Conservation (phyloP, 2,329 filamentous ascomycete genomes). For the Hypoxylon sp. region DNA sequence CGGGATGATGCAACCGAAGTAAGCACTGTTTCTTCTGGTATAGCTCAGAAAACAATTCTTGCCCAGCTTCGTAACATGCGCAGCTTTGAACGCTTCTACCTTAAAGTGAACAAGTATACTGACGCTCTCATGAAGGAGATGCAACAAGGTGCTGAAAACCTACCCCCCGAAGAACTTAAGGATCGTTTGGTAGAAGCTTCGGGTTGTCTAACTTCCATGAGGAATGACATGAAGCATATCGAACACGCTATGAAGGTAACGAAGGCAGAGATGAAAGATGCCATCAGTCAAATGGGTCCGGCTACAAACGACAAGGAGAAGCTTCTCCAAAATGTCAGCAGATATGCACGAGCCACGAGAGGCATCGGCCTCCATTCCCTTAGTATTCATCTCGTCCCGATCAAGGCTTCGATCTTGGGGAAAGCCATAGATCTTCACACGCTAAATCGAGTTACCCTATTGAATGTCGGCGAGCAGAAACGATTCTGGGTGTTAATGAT, state of each 20-base stretch:
- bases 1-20: slow-evolving; percentile 21
- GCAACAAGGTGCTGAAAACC: background rate
- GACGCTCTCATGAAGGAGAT: slow-evolving; percentile 26
- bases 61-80: background rate
- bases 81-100: background rate
- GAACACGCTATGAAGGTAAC: slow-evolving; percentile 56
- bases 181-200: slow-evolving; percentile 49
- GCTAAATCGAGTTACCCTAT: slow-evolving; percentile 71
- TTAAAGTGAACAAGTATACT: slow-evolving; percentile 11
- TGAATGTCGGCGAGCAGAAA: slow-evolving; percentile 74
- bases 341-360: slow-evolving; percentile 71
- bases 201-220: slow-evolving; percentile 53
- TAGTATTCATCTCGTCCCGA: slow-evolving; percentile 71
- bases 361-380: slow-evolving; percentile 71
- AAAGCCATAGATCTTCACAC: slow-evolving; percentile 70
- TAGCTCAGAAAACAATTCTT: background rate
- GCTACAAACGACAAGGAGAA: slow-evolving; percentile 44
- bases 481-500: slow-evolving; percentile 71
- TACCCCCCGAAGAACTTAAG: slow-evolving; percentile 31
- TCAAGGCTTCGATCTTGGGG: slow-evolving; percentile 70
- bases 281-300: slow-evolving; percentile 38
- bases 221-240: slow-evolving; percentile 54
- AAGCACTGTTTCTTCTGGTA: slow-evolving; percentile 16
- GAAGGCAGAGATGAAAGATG: slow-evolving; percentile 58
- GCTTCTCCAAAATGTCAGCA: slow-evolving; percentile 56